Base-by-base conservation (phyloP, 2,329 filamentous ascomycete species). In the Didymosphaeria variabile region DNA sequence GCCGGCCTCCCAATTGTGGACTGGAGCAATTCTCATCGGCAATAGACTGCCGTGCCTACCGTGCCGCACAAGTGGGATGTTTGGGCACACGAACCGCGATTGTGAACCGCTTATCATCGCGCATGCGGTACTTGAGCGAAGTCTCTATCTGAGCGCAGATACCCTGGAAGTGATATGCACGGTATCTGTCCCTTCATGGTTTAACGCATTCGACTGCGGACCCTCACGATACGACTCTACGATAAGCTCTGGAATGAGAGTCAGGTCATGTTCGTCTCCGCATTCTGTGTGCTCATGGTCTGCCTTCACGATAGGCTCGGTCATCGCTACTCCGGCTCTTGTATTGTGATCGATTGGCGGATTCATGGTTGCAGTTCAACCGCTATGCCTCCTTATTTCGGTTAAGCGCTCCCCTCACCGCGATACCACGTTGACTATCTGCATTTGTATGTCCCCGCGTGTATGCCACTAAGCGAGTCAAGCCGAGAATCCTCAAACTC, bases 311-410 rank as follows among this genome's bases (percentile, higher is more conserved):
- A 46, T 46, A 36, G 42, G 12, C 38, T 19, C 17, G 17, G 8
- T 44, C 23, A 46, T 45, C 42, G 53, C 53, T 13, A 31, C 31
- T 5, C 3, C n/a, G 31, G 17, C 36, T 26, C 21, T 19, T 36
- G 32, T 13, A 23, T 17, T 32, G 38, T 34, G 13, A 8, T 46
- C 42, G 15, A 21, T 26, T 55, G 40, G 53, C 29, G 52, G 53
- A n/a, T 36, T 36, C 32, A 46, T 21, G 19, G 53, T 55, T 55
- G 53, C 53, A 55, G 26, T 55, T 46, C 53, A 55, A 55, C 53
- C 53, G 47, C 44, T 17, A 26, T 47, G 51, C 60, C 60, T 62
- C 47, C 60, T 44, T 62, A 9, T 52, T 62, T 56, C 34, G 56
- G 60, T 45, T 57, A 57, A 57, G 55, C 55, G 45, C 23, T 47